These are phyloP conservation scores for Chrysosporium queenslandicum DNA, from an alignment of 2,329 filamentous ascomycete species.

Conservation along the genomic window DNA sequence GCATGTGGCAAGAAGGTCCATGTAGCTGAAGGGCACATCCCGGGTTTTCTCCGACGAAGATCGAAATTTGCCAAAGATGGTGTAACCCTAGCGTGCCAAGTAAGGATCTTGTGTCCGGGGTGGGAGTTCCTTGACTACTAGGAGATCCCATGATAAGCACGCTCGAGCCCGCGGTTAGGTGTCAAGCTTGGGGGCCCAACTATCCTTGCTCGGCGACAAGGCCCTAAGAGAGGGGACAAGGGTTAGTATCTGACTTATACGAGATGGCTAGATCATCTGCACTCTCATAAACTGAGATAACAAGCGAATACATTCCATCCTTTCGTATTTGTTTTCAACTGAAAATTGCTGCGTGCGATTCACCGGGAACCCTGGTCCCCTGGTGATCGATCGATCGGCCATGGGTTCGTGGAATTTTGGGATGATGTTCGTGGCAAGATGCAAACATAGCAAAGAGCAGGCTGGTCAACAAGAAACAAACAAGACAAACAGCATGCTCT, in stretches of 20 bases:
- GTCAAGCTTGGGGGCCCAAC: not conserved
- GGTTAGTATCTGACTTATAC: not conserved
- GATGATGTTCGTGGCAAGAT: not conserved
- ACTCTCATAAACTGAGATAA: not conserved
- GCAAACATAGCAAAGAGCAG: not conserved
- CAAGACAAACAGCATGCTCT: not conserved
- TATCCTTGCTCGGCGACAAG: not conserved
- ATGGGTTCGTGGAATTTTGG: not conserved
- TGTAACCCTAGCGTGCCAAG: constrained; percentile 3
- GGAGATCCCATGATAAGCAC: not conserved
- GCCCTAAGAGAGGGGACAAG: not conserved
- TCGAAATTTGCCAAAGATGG: not conserved
- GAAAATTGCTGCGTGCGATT: not conserved
- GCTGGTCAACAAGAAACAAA: not conserved
- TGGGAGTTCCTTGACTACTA: not conserved
- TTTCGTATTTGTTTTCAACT: not conserved
- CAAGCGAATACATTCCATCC: not conserved
- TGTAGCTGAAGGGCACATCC: constrained; percentile 18
- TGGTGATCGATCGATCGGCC: not conserved
- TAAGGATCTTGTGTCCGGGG: not conserved
- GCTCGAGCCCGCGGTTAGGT: not conserved
- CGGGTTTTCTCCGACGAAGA: not conserved
- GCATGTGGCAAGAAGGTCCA: constrained; percentile 39
- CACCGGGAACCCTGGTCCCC: no score
- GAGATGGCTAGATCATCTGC: not conserved